Evolutionary conservation across 2,329 filamentous ascomycete species (phyloP), one percentile per base, ranked within the genome.

Genomic region (Elsinoe necatrix): DNA sequence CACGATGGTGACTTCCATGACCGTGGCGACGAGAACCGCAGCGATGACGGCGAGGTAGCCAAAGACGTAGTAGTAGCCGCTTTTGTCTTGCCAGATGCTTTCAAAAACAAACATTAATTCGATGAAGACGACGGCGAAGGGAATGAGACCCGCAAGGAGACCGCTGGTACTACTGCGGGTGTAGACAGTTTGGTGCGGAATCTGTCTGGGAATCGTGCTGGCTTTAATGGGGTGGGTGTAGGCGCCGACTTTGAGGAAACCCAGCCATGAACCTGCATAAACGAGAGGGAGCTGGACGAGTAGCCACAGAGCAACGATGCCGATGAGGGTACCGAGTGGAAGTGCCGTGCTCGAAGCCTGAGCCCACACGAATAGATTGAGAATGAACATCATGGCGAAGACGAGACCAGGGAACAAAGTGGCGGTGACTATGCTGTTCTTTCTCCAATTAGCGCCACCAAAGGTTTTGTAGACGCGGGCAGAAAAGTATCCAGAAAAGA

Each of bases 301-400:
- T 12, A 95, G 80, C 89, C 89, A 95, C 6, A 95, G 79, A 2
- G 83, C 74, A 18, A 89, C 71, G 2, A 95, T 80, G 6, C 77
- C 85, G 29, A 93, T 67, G 2, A 95, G 76, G 0, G 88, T 93
- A 31, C 85, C 80, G 63, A 95, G 91, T 0, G 89, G 89, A 31
- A 95, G 84, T 1, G 89, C 89, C 1, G 89, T 95, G 69, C 86
- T 91, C 9, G 87, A 93, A 0, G 89, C 87, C 71, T 95, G 88
- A 0, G 88, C 85, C 89, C 89, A 95, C 58, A 93, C 87, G 67
- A 95, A 95, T 8, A 95, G 77, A 68, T 95, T 95, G 58, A 95
- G 78, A 51, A 92, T 78, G 71, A 95, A 89, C 34, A 91, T 74
- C 27, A 87, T 77, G 7, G 78, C 75, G 66, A 95, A 95, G 0